A percentile compares a stretch with the other conserved stretches of the same genome.
phyloP scores from a whole-genome alignment of 768 basidiomycete genomes.

The Tricholoma sp. region DNA sequence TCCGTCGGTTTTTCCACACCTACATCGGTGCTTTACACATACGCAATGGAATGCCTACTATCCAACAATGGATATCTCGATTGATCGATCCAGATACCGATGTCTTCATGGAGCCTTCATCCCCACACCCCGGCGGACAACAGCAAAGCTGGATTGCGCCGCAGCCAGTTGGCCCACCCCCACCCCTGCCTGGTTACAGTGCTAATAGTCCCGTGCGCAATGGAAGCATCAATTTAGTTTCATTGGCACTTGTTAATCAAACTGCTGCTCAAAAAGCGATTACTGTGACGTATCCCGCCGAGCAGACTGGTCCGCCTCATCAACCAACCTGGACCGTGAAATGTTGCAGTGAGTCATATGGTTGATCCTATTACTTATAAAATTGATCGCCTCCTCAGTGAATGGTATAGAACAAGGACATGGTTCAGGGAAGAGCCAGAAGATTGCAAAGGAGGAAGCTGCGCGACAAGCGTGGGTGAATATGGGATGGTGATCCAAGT shows the following conservation, averaged over 20 bases:
- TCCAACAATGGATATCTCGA: constrained; percentile 56
- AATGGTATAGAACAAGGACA: constrained; percentile 42
- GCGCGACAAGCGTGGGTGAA: constrained; percentile 48
- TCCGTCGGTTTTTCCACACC: constrained; percentile 48
- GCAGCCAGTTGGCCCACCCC: constrained; percentile 22
- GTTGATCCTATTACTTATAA: neutral
- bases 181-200: constrained; percentile 27
- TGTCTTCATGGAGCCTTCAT: constrained; percentile 1
- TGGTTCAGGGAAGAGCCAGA: constrained; percentile 56
- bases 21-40: constrained; percentile 66
- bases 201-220: constrained; percentile 6
- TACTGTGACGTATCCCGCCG: constrained; percentile 41
- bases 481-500: constrained; percentile 45
- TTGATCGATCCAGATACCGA: constrained; percentile 45
- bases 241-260: constrained; percentile 48
- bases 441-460: constrained; percentile 66
- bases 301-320: constrained; percentile 46
- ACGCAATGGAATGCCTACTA: constrained; percentile 42
- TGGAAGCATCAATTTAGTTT: constrained; percentile 22
- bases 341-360: constrained; percentile 40
- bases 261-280: constrained; percentile 44
- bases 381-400: constrained; percentile 31
- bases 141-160: constrained; percentile 11
- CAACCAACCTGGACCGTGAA: constrained; percentile 52
- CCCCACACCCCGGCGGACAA: constrained; percentile 6